Evolutionary conservation across 2,329 filamentous ascomycete genomes (phyloP).

Genomic region (Emydomyces testavorans): DNA sequence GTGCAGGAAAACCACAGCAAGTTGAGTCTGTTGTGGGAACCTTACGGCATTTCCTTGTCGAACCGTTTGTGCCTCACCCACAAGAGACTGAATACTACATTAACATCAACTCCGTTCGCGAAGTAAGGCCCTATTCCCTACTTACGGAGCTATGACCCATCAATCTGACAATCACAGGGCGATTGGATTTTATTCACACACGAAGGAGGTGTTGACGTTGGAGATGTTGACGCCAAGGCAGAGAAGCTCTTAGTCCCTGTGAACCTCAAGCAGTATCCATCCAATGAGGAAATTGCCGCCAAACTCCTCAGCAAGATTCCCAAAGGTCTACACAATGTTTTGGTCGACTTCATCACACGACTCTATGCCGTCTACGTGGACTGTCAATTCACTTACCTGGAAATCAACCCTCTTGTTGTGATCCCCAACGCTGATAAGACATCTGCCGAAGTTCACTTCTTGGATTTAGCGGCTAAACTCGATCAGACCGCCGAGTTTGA

Average conservation of each 20-base stretch:
- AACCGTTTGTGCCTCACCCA: conserved; percentile 95
- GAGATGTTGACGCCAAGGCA: conserved; percentile 96
- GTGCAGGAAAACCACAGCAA: conserved; percentile 81
- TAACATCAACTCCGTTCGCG: conserved; percentile 99
- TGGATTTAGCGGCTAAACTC: conserved; percentile 95
- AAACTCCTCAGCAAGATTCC: conserved; percentile 86
- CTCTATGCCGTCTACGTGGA: conserved; percentile 98
- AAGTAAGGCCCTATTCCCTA: conserved; percentile 56
- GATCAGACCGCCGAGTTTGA: conserved; percentile 99
- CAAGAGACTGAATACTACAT: conserved; percentile 98
- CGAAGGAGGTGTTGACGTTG: conserved; percentile 98
- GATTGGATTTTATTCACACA: conserved; percentile 99
- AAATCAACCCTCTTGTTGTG: conserved; percentile 98
- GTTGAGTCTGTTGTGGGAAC: conserved; percentile 85
- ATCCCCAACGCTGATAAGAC: conserved; percentile 88
- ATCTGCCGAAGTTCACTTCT: conserved; percentile 91
- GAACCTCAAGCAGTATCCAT: conserved; percentile 86
- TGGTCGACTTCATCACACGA: conserved; percentile 97
- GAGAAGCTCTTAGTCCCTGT: conserved; percentile 98
- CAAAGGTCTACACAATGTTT: conserved; percentile 89
- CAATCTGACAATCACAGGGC: conserved; percentile 49
- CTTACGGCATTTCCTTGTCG: conserved; percentile 89
- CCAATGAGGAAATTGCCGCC: conserved; percentile 82
- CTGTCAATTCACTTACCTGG: conserved; percentile 99
- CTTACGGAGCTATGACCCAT: conserved; percentile 1